Percentiles rank a stretch among this genome's conserved stretches.
These are phyloP conservation scores for Cystofilobasidium capitatum DNA, from an alignment of 768 basidiomycete genomes.

Conservation along the genomic window DNA sequence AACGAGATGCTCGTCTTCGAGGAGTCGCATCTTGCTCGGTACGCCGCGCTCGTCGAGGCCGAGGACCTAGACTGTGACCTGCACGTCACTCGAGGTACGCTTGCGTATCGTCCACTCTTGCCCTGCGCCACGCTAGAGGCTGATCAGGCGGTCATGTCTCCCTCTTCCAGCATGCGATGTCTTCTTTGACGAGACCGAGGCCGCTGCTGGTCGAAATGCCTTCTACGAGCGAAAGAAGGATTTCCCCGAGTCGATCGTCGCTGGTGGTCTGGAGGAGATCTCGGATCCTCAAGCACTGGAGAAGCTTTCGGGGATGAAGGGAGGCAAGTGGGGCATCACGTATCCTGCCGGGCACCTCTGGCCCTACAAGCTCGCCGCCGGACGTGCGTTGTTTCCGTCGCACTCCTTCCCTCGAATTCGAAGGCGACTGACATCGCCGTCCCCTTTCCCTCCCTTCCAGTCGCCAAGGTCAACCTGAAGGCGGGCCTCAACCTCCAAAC, in stretches of 20 bases:
- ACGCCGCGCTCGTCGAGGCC: constrained; percentile 2
- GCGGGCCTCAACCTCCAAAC: constrained; percentile 8
- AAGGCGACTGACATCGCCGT: background rate
- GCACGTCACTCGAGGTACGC: constrained; percentile 1
- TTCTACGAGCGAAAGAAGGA: constrained; percentile 15
- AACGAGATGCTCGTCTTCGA: constrained; percentile 2
- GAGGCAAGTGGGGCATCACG: constrained; percentile 18
- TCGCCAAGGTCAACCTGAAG: constrained; percentile 2
- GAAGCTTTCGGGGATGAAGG: constrained; percentile 17
- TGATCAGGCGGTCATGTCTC: background rate
- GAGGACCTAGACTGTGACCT: constrained; percentile 3
- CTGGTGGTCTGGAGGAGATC: constrained; percentile 14
- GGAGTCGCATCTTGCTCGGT: constrained; percentile 1
- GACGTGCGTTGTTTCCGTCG: background rate
- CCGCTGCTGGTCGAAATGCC: background rate
- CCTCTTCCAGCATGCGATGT: constrained; percentile 1
- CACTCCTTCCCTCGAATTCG: background rate
- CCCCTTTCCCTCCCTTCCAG: background rate
- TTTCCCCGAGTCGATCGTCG: constrained; percentile 18
- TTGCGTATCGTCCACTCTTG: no score
- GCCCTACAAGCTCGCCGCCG: constrained; percentile 23
- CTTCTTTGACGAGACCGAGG: background rate
- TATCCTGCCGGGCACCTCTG: constrained; percentile 19
- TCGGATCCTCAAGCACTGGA: constrained; percentile 13
- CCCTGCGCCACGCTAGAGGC: no score